Percentiles rank a stretch among this genome's conserved stretches.
Conservation (phyloP, 2,329 filamentous ascomycete species). For the Ceratocystiopsis brevicomis region DNA sequence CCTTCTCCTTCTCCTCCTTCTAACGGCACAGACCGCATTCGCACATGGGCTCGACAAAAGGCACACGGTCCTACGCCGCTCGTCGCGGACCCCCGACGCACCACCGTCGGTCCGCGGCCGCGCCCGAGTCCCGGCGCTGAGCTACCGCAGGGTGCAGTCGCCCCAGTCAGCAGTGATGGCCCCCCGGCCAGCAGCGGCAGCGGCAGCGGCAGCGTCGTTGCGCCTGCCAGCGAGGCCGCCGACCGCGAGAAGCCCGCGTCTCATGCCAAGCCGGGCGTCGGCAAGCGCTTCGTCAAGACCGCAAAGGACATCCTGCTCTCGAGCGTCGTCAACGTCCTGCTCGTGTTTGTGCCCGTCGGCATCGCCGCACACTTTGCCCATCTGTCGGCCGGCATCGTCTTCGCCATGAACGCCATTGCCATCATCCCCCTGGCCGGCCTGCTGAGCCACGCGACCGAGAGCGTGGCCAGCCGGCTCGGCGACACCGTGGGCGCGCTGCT, state of each 20-base stretch:
- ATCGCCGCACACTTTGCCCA: slow-evolving; percentile 31
- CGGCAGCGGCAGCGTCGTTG: background rate
- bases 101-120: background rate
- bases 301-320: slow-evolving; percentile 36
- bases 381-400: slow-evolving; percentile 24
- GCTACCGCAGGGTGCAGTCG: no score
- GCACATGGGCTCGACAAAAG: slow-evolving; percentile 14
- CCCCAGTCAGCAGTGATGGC: no score
- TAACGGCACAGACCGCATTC: slow-evolving; percentile 12
- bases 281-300: slow-evolving; percentile 22
- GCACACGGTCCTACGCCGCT: slow-evolving; percentile 12
- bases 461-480: slow-evolving; percentile 62
- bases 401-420: slow-evolving; percentile 46
- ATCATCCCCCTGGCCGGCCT: slow-evolving; percentile 75
- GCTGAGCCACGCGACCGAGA: slow-evolving; percentile 71
- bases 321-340: slow-evolving; percentile 45
- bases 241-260: slow-evolving; percentile 5
- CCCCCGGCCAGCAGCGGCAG: no score
- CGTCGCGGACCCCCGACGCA: slow-evolving; percentile 1
- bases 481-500: slow-evolving; percentile 76
- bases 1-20: background rate
- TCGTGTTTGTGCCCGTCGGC: slow-evolving; percentile 53
- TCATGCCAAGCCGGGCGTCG: slow-evolving; percentile 7
- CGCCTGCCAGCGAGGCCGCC: background rate
- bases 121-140: no score